Evolutionary conservation across 805 yeast species (phyloP).

Genomic region (Candida oleophila): DNA sequence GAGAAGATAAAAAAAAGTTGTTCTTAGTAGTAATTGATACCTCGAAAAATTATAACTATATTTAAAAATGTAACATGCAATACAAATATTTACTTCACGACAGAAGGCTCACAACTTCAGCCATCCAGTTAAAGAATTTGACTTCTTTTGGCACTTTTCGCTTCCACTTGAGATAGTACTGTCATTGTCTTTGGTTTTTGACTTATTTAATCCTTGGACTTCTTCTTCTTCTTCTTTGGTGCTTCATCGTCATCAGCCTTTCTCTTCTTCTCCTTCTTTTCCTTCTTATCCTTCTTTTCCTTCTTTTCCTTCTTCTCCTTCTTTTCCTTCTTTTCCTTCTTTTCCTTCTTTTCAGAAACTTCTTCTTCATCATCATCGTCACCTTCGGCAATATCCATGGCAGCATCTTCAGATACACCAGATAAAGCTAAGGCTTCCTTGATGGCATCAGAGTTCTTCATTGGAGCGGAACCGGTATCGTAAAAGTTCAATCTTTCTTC

Average conservation of each 20-base stretch:
- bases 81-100: slow-evolving; percentile 25
- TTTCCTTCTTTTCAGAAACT: slow-evolving; percentile 18
- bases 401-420: slow-evolving; percentile 29
- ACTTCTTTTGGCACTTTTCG: too few relatives aligned
- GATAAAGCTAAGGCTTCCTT: slow-evolving; percentile 80
- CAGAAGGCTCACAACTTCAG: slow-evolving; percentile 13
- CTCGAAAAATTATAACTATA: background rate
- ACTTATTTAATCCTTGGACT: slow-evolving; percentile 42
- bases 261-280: slow-evolving; percentile 33
- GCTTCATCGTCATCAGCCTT: slow-evolving; percentile 37
- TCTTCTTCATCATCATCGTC: slow-evolving; percentile 17
- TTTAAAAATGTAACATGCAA: slow-evolving; percentile 24
- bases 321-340: slow-evolving; percentile 25
- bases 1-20: background rate
- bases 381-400: slow-evolving; percentile 24
- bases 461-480: slow-evolving; percentile 95
- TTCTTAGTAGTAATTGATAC: too few relatives aligned
- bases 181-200: background rate
- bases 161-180: too few relatives aligned
- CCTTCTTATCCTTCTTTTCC: slow-evolving; percentile 32
- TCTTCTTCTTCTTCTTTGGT: slow-evolving; percentile 40
- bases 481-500: slow-evolving; percentile 96
- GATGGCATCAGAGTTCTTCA: slow-evolving; percentile 94
- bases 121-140: too few relatives aligned
- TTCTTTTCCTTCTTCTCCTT: slow-evolving; percentile 31